Evolutionary conservation across 495 filamentous ascomycete species (phyloP).

Genomic region (Daldinia childiae): DNA sequence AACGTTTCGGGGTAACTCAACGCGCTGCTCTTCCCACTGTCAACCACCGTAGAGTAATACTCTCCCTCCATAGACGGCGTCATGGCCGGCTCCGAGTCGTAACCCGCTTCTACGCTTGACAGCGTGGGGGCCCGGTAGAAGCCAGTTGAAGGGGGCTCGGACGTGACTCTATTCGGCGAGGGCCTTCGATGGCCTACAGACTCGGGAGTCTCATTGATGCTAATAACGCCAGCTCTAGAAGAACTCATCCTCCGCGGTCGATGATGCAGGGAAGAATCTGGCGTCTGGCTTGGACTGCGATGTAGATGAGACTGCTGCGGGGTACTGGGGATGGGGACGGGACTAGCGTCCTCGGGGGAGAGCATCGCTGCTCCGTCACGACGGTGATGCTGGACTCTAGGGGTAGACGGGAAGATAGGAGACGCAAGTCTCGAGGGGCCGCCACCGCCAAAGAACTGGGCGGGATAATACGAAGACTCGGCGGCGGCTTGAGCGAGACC

Average conservation of each 20-base stretch:
- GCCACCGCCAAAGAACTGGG: slow-evolving; percentile 35
- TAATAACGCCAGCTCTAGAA: slow-evolving; percentile 5
- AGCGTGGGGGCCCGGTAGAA: slow-evolving; percentile 39
- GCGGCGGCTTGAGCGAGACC: slow-evolving; percentile 45
- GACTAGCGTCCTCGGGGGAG: slow-evolving; percentile 17
- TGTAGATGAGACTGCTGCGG: background rate
- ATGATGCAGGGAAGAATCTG: slow-evolving; percentile 23
- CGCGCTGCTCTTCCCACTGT: slow-evolving; percentile 9
- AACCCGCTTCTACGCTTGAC: slow-evolving; percentile 40
- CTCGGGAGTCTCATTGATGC: background rate
- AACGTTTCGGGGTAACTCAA: slow-evolving; percentile 30
- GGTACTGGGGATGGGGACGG: background rate
- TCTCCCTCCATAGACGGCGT: slow-evolving; percentile 27
- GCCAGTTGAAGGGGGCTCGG: slow-evolving; percentile 25
- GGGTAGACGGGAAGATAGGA: slow-evolving; percentile 39
- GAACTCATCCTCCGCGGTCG: slow-evolving; percentile 13
- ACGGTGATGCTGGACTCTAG: slow-evolving; percentile 14
- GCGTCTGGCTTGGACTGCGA: slow-evolving; percentile 21
- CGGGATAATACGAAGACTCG: slow-evolving; percentile 43
- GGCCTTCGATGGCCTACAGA: slow-evolving; percentile 9
- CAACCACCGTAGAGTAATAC: slow-evolving; percentile 27
- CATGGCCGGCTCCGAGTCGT: slow-evolving; percentile 45
- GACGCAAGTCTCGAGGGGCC: slow-evolving; percentile 34
- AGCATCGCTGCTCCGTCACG: slow-evolving; percentile 21
- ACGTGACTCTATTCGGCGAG: slow-evolving; percentile 26